A percentile compares a stretch with the other conserved stretches of the same genome.
Evolutionary conservation across 2,329 filamentous ascomycete species (phyloP).

Genomic region (Mycocentrospora acerina): DNA sequence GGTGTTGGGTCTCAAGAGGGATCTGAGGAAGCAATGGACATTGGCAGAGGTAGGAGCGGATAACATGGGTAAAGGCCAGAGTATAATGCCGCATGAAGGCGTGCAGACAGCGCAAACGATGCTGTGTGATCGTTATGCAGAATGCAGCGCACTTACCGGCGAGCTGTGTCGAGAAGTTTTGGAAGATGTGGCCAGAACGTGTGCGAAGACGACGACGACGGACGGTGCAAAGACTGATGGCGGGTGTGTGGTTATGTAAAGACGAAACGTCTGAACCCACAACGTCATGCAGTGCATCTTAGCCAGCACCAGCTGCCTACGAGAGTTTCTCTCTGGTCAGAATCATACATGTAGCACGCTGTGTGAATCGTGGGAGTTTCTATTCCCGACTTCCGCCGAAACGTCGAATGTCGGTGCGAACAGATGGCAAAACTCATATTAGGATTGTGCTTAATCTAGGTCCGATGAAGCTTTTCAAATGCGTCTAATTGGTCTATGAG

Average conservation of each 20-base stretch:
- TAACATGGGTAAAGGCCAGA: constrained; percentile 37
- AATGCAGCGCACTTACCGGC: constrained; percentile 63
- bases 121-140: constrained; percentile 62
- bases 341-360: no score
- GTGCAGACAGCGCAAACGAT: constrained; percentile 58
- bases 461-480: no score
- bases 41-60: constrained; percentile 39
- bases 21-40: constrained; percentile 51
- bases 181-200: constrained; percentile 61
- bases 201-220: constrained; percentile 59
- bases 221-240: constrained; percentile 53
- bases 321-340: no score
- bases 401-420: no score
- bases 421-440: no score
- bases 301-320: no score
- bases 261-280: neutral
- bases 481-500: no score
- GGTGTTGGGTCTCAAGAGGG: constrained; percentile 61
- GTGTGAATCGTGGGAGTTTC: no score
- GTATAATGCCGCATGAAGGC: constrained; percentile 55
- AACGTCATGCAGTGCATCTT: no score
- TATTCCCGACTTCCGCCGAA: no score
- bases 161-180: constrained; percentile 61
- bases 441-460: no score
- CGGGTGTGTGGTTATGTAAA: constrained; percentile 24